These are phyloP conservation scores for Corinectria fuckeliana DNA, from an alignment of 2,329 filamentous ascomycete species.

Conservation along the genomic window DNA sequence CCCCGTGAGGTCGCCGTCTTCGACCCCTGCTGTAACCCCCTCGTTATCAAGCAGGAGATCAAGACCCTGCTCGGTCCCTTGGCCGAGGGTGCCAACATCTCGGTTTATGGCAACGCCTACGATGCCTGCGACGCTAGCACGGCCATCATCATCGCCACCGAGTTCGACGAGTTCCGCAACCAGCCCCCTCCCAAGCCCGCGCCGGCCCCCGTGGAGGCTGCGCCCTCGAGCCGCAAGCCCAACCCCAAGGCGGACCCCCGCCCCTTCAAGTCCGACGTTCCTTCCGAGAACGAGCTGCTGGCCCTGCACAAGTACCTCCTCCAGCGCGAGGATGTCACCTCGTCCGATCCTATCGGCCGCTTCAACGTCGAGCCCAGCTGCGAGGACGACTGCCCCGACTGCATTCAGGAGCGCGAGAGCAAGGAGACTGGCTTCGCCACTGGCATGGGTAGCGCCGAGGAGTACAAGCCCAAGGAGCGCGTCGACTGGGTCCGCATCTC, in stretches of 20 bases:
- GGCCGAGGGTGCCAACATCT: slow-evolving; percentile 52
- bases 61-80: slow-evolving; percentile 49
- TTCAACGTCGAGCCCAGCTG: slow-evolving; percentile 55
- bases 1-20: slow-evolving; percentile 71
- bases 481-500: slow-evolving; percentile 61
- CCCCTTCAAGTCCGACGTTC: slow-evolving; percentile 47
- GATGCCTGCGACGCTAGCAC: slow-evolving; percentile 57
- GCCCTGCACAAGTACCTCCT: slow-evolving; percentile 55
- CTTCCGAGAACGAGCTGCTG: slow-evolving; percentile 54
- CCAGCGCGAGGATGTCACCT: slow-evolving; percentile 38
- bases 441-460: slow-evolving; percentile 51
- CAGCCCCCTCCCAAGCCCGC: slow-evolving; percentile 43
- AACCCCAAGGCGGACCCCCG: slow-evolving; percentile 54
- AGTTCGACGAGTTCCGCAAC: slow-evolving; percentile 62
- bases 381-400: slow-evolving; percentile 56
- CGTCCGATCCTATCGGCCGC: slow-evolving; percentile 53
- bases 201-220: slow-evolving; percentile 34
- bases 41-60: slow-evolving; percentile 59
- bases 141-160: slow-evolving; percentile 61
- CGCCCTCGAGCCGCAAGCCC: slow-evolving; percentile 45
- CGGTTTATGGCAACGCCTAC: slow-evolving; percentile 56
- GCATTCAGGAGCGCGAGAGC: slow-evolving; percentile 49
- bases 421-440: slow-evolving; percentile 48
- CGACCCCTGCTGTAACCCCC: slow-evolving; percentile 67
- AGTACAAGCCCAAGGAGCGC: slow-evolving; percentile 54